Base-by-base conservation (phyloP, 2,329 filamentous ascomycete species). In the Fusarium decemcellulare region DNA sequence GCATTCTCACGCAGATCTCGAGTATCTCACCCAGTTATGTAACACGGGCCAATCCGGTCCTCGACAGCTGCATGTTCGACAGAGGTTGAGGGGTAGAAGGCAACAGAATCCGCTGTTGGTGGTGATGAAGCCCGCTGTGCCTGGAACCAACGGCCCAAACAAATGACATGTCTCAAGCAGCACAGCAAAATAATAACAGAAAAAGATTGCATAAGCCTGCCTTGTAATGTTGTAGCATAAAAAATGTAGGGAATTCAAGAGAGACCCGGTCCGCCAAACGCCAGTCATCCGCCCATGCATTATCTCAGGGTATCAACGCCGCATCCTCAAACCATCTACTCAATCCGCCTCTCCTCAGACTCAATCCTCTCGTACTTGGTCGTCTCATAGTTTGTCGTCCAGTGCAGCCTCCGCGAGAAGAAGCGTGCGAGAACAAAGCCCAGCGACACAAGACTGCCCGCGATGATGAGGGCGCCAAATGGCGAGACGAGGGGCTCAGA, bases 271-370 rank as follows among this genome's bases (percentile, higher is more conserved):
- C 23, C 23, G 23, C 23, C 16, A 4, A 57, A 37, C 32, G 37
- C 55, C 55, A 42, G n/a, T 23, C 55, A 29, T 2, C 34, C 18
- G 27, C 55, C 55, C 48, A 40, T 40, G 18, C 48, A 39, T 29
- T 34, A n/a, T 44, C 55, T 36, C 32, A 46, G 48, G 57, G 61
- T 67, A 59, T 64, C 57, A 64, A 65, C 61, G 47, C 57, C 61
- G 47, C 39, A 29, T 37, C 29, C 14, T 18, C 11, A 27, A 42
- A 15, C n/a, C 34, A 15, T 53, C 65, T 39, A 69, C 32, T 69
- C 67, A 16, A 69, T 69, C n/a, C 67, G 57, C 53, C 67, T 53
- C 67, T 69, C 67, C 18, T 69, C 64, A 10, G 52, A 16, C 9
- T 59, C 61, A 9, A 69, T 34, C 27, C 61, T 50, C 58, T 67